A percentile compares a stretch with the other conserved stretches of the same genome.
phyloP scores from a whole-genome alignment of 1,284 basidiomycete genomes.

The Vanrija sp. region DNA sequence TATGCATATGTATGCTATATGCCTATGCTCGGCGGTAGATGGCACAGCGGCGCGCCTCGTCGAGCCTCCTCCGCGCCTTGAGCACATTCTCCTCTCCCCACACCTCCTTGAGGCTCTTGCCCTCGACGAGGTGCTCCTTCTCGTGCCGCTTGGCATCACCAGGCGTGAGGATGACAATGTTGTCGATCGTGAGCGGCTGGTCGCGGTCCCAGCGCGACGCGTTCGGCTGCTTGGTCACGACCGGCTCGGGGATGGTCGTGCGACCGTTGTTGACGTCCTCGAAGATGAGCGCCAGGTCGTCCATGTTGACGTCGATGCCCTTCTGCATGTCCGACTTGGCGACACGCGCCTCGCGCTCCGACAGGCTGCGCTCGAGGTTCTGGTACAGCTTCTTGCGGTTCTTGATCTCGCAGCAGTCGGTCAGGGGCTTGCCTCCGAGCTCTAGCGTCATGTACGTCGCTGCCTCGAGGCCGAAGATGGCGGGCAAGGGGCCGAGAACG shows the following conservation, averaged over 20 bases:
- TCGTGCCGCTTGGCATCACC: constrained; percentile 68
- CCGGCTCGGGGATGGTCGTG: constrained; percentile 69
- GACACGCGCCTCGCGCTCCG: constrained; percentile 57
- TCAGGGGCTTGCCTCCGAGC: constrained; percentile 73
- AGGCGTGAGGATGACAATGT: constrained; percentile 74
- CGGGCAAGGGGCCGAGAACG: constrained; percentile 62
- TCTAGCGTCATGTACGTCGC: constrained; percentile 82
- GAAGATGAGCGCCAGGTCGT: constrained; percentile 75
- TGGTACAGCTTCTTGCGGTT: constrained; percentile 79
- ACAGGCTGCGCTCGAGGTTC: constrained; percentile 68
- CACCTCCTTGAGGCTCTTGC: constrained; percentile 54
- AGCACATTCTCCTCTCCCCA: constrained; percentile 63
- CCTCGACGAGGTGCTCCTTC: constrained; percentile 53
- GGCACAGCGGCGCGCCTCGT: constrained; percentile 53
- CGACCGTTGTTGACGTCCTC: constrained; percentile 82
- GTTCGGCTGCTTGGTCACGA: constrained; percentile 56
- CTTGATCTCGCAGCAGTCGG: constrained; percentile 76
- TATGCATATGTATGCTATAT: background rate
- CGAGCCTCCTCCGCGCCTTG: constrained; percentile 53
- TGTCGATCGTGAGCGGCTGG: constrained; percentile 63
- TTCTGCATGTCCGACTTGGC: constrained; percentile 49
- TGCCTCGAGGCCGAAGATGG: constrained; percentile 81
- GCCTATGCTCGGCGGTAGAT: constrained; percentile 31
- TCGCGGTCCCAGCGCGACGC: constrained; percentile 70
- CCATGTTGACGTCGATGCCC: constrained; percentile 58